Evolutionary conservation across 441 rosid species (phyloP), one percentile per base, ranked within the genome.

Genomic region (Gossypium schwendimanii): DNA sequence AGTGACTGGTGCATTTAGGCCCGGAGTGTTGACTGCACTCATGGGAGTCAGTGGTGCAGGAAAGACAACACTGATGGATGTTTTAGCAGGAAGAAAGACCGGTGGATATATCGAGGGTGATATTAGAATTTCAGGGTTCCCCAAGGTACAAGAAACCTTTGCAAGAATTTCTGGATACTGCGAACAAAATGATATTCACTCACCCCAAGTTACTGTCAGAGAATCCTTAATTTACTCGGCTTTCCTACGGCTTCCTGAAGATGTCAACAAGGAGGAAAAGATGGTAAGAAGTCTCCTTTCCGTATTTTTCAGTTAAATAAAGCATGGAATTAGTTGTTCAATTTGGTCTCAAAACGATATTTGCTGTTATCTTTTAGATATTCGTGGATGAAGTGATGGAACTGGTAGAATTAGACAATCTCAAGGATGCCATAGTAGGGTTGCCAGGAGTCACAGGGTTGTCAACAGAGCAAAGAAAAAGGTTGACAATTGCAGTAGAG

Each of bases 31-130:
- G 69, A 93, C 98, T 26, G 99, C 99, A 58, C 71, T 95, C 12
- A 91, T 95, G 97, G 99, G 99, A 71, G 97, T 93, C 24, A 91
- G 98, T 71, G 99, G 99, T 72, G 97, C 99, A 20, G 97, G 99
- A 63, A 95, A 95, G 87, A 95, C 99, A 0, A 95, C 97, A 9
- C 71, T 95, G 78, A 91, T 95, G 98, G 98, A 95, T 85, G 98
- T 95, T 82, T 79, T 95, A 62, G 97, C 97, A 0, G 99, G 99
- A 71, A 78, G 98, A 78, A 95, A 95, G 73, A 93, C 97, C 0
- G 90, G 95, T 54, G 97, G 99, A 61, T 89, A 90, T 75, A 80
- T 93, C 7, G 98, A 93, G 72, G 99, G 99, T 1, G 95, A 88
- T 58, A 81, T 90, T 26, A 83, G 85, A 82, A 91, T 95, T 55